Conservation (phyloP, 371 early-diverging fungal species). For the Parasitella parasitica region DNA sequence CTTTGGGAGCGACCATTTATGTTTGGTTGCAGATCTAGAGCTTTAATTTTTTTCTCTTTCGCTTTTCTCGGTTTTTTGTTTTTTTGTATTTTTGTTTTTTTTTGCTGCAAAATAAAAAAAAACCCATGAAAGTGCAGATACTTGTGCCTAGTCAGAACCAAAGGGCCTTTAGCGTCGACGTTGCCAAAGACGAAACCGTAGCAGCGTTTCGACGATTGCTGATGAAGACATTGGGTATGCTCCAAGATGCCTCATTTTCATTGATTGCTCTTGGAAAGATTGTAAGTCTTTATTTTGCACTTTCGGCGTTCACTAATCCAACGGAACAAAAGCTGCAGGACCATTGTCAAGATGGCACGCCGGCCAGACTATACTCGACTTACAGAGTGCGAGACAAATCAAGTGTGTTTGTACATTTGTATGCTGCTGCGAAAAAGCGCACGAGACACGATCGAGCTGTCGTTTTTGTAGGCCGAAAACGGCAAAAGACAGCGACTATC, state of each 20-base stretch:
- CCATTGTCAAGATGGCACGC: slow-evolving; percentile 10
- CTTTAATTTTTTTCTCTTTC: slow-evolving; percentile 9
- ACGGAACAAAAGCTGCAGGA: slow-evolving; percentile 19
- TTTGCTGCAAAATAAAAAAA: neutral
- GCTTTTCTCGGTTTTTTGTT: neutral
- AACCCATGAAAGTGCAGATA: slow-evolving; percentile 11
- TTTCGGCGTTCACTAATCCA: neutral
- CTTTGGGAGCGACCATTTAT: slow-evolving; percentile 63
- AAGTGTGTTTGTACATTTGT: slow-evolving; percentile 18
- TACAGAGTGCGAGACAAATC: slow-evolving; percentile 29
- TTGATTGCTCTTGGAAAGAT: slow-evolving; percentile 37
- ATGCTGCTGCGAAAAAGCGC: neutral
- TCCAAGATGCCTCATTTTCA: neutral
- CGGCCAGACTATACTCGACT: slow-evolving; percentile 19
- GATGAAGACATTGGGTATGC: neutral
- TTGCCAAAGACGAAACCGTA: slow-evolving; percentile 19
- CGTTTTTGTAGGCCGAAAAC: neutral
- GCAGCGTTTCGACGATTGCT: slow-evolving; percentile 11
- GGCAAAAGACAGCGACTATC: neutral
- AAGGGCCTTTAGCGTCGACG: slow-evolving; percentile 4
- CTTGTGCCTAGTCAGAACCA: slow-evolving; percentile 16
- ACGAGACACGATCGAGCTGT: neutral
- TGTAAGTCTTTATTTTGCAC: slow-evolving; percentile 10
- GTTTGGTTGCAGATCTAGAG: slow-evolving; percentile 39
- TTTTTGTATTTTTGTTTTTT: neutral